phyloP scores from a whole-genome alignment of 305 asterid genomes.

The Solanum hybrid region DNA sequence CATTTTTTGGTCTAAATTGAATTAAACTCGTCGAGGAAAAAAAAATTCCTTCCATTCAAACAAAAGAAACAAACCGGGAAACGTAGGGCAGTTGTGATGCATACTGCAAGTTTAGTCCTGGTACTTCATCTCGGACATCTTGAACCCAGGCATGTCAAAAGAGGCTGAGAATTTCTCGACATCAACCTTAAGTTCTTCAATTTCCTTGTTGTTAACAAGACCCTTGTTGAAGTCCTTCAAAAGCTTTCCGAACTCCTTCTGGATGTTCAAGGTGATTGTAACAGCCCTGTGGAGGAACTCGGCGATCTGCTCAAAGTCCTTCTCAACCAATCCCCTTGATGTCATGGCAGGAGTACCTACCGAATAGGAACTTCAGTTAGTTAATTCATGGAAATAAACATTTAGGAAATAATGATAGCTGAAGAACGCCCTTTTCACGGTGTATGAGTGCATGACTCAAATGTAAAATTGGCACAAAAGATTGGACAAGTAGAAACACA shows the following conservation, averaged over 20 bases:
- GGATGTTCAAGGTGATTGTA: conserved; percentile 59
- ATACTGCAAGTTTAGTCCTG: conserved; percentile 29
- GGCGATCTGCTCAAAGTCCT: conserved; percentile 87
- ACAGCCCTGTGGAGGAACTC: conserved; percentile 91
- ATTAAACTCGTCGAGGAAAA: background rate
- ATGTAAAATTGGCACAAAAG: background rate
- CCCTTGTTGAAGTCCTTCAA: conserved; percentile 91
- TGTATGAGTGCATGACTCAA: background rate
- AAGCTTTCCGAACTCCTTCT: conserved; percentile 77
- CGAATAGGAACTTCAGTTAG: background rate
- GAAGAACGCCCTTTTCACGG: background rate
- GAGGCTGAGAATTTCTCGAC: conserved; percentile 70
- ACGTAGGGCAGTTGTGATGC: background rate
- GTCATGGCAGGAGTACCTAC: conserved; percentile 97
- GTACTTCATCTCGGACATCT: conserved; percentile 85
- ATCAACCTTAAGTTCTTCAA: conserved; percentile 75
- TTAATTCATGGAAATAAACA: background rate
- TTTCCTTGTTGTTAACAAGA: conserved; percentile 68
- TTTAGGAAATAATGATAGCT: background rate
- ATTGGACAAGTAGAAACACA: background rate
- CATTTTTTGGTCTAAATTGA: background rate
- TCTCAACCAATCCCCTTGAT: conserved; percentile 85
- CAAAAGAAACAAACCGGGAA: background rate
- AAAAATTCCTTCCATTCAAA: background rate
- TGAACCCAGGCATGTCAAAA: conserved; percentile 91